Percentiles rank a stretch among this genome's conserved stretches.
These are phyloP conservation scores for Gymnopilus dilepis DNA, from an alignment of 768 basidiomycete species.

Conservation along the genomic window DNA sequence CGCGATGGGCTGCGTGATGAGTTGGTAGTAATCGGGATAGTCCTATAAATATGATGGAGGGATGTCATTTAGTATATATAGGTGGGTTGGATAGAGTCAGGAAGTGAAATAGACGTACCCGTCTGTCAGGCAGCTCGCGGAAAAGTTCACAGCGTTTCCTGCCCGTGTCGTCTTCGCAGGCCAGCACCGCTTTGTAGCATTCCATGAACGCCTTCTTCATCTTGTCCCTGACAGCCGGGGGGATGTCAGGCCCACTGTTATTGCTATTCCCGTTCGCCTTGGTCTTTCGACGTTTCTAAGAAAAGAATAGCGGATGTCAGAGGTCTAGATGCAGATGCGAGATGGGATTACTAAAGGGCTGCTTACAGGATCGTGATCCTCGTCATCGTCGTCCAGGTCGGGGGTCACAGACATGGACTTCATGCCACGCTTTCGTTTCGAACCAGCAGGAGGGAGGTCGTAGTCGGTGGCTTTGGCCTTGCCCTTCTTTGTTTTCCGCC, in stretches of 20 bases:
- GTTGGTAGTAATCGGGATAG: constrained; percentile 91
- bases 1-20: constrained; percentile 88
- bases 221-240: constrained; percentile 65
- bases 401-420: constrained; percentile 82
- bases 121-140: constrained; percentile 82
- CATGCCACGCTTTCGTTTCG: constrained; percentile 78
- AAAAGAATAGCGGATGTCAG: constrained; percentile 8
- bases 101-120: constrained; percentile 47
- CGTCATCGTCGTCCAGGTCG: constrained; percentile 66
- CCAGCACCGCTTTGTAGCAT: constrained; percentile 74
- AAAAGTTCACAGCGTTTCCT: constrained; percentile 88
- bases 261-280: constrained; percentile 43
- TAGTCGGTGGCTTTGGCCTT: constrained; percentile 63
- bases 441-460: constrained; percentile 49
- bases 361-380: constrained; percentile 70
- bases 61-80: neutral
- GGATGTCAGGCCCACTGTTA: constrained; percentile 49
- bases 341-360: neutral
- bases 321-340: neutral
- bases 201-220: constrained; percentile 87
- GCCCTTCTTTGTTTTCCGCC: constrained; percentile 74
- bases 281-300: constrained; percentile 86
- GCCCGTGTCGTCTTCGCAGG: constrained; percentile 72
- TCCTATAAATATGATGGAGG: constrained; percentile 48
- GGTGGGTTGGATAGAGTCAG: constrained; percentile 20